A percentile compares a stretch with the other conserved stretches of the same genome.
These are phyloP conservation scores for Pseudozyma hubeiensis DNA, from an alignment of 1,284 basidiomycete species.

Conservation along the genomic window DNA sequence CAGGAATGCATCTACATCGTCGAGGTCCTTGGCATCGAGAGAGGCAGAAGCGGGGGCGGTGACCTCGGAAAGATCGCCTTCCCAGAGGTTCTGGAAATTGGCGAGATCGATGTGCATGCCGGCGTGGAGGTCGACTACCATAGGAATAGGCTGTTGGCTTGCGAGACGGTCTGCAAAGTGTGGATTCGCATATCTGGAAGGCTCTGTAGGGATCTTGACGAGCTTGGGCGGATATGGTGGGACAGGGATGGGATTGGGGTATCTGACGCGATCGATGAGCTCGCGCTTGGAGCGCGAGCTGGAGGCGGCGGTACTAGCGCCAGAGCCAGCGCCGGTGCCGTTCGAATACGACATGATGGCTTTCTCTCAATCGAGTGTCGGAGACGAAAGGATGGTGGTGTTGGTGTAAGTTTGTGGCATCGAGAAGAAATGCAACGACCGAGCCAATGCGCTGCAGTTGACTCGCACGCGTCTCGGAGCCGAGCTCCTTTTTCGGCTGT, in stretches of 20 bases:
- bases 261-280: slow-evolving; percentile 66
- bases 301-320: slow-evolving; percentile 20
- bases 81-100: slow-evolving; percentile 62
- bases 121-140: slow-evolving; percentile 64
- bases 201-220: slow-evolving; percentile 53
- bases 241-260: slow-evolving; percentile 68
- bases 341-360: slow-evolving; percentile 45
- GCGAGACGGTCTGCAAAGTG: slow-evolving; percentile 63
- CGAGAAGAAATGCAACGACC: no score
- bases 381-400: neutral
- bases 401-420: no score
- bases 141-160: slow-evolving; percentile 57
- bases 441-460: no score
- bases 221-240: slow-evolving; percentile 67
- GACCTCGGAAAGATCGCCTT: slow-evolving; percentile 50
- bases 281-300: slow-evolving; percentile 54
- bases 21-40: slow-evolving; percentile 42
- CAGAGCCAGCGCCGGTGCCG: slow-evolving; percentile 12
- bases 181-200: slow-evolving; percentile 61
- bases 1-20: slow-evolving; percentile 64
- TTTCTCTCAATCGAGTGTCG: neutral
- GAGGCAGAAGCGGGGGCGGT: slow-evolving; percentile 18
- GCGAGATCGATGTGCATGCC: slow-evolving; percentile 67
- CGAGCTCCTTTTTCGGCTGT: slow-evolving; percentile 1
- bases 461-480: slow-evolving; percentile 31